Percentiles rank a stretch among this genome's conserved stretches.
Evolutionary conservation across 805 yeast genomes (phyloP).

Genomic region (Vanderwaltozyma polyspora): DNA sequence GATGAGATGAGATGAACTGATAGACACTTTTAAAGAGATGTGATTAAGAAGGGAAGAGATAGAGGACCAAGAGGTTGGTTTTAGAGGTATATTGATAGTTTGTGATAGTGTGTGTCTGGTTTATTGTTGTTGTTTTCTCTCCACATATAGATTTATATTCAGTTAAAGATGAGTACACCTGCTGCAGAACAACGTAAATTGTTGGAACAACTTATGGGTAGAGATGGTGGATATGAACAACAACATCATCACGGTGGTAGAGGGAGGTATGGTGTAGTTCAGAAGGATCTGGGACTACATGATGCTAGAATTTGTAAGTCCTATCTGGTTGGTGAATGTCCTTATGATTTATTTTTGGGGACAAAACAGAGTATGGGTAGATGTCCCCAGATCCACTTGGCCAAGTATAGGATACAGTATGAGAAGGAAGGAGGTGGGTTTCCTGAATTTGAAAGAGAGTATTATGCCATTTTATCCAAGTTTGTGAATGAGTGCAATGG

Average conservation of each 20-base stretch:
- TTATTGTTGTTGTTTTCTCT: too few relatives aligned
- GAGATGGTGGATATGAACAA: constrained; percentile 11
- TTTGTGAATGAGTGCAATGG: constrained; percentile 59
- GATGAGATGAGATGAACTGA: too few relatives aligned
- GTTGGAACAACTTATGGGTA: constrained; percentile 64
- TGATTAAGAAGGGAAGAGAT: too few relatives aligned
- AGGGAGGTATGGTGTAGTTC: neutral
- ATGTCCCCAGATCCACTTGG: constrained; percentile 67
- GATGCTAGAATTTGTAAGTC: constrained; percentile 64
- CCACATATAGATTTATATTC: too few relatives aligned
- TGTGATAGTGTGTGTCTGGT: too few relatives aligned
- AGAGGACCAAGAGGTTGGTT: too few relatives aligned
- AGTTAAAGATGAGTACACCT: constrained; percentile 32
- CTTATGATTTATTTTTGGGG: constrained; percentile 69
- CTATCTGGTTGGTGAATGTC: constrained; percentile 77
- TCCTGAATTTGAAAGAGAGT: constrained; percentile 39
- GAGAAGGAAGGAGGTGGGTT: constrained; percentile 37
- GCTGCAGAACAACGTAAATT: constrained; percentile 63
- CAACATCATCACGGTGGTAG: constrained; percentile 7
- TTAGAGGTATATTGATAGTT: too few relatives aligned
- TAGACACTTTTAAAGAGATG: too few relatives aligned
- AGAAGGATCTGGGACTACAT: constrained; percentile 28
- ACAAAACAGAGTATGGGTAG: constrained; percentile 76
- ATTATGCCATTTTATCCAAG: constrained; percentile 35
- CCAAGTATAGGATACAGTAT: constrained; percentile 62